phyloP scores from a whole-genome alignment of 176 grass and related monocot species.

The Chrysopogon serrulatus region DNA sequence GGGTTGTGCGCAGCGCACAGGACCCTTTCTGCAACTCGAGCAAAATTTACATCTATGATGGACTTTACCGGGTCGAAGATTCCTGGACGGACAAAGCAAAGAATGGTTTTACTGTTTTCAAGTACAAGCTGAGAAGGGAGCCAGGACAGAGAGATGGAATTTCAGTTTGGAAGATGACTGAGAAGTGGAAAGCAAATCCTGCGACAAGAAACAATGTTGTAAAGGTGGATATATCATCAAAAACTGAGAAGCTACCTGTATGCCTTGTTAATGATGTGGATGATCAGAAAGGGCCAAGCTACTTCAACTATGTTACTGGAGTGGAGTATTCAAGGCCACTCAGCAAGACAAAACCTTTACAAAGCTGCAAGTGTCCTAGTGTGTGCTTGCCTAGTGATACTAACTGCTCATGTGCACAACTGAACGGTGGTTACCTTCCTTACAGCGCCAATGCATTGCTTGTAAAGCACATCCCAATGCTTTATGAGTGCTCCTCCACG shows the following conservation, averaged over 20 bases:
- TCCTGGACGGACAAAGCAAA: slow-evolving; percentile 44
- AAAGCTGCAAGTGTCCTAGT: slow-evolving; percentile 43
- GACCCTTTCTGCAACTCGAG: slow-evolving; percentile 22
- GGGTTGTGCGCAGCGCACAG: slow-evolving; percentile 54
- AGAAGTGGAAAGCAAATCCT: slow-evolving; percentile 68
- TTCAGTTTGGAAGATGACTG: slow-evolving; percentile 62
- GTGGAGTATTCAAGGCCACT: slow-evolving; percentile 26
- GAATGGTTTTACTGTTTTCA: slow-evolving; percentile 53
- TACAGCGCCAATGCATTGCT: slow-evolving; percentile 43
- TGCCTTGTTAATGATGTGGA: slow-evolving; percentile 58
- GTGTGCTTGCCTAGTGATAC: slow-evolving; percentile 60
- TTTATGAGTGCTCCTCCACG: slow-evolving; percentile 48
- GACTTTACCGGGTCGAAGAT: slow-evolving; percentile 58
- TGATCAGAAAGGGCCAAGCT: slow-evolving; percentile 10
- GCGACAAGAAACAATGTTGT: slow-evolving; percentile 35
- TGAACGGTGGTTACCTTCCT: slow-evolving; percentile 50
- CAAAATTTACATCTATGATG: slow-evolving; percentile 83
- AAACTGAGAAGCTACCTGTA: slow-evolving; percentile 44
- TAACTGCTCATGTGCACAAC: slow-evolving; percentile 38
- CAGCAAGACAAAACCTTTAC: slow-evolving; percentile 14
- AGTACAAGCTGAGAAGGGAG: slow-evolving; percentile 58
- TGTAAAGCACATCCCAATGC: slow-evolving; percentile 21
- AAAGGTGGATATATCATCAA: slow-evolving; percentile 39
- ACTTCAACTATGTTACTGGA: slow-evolving; percentile 52
- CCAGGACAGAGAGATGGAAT: slow-evolving; percentile 54